A percentile compares a stretch with the other conserved stretches of the same genome.
Conservation (phyloP, 805 yeast species). For the Trichomonascus vanleenenianus region DNA sequence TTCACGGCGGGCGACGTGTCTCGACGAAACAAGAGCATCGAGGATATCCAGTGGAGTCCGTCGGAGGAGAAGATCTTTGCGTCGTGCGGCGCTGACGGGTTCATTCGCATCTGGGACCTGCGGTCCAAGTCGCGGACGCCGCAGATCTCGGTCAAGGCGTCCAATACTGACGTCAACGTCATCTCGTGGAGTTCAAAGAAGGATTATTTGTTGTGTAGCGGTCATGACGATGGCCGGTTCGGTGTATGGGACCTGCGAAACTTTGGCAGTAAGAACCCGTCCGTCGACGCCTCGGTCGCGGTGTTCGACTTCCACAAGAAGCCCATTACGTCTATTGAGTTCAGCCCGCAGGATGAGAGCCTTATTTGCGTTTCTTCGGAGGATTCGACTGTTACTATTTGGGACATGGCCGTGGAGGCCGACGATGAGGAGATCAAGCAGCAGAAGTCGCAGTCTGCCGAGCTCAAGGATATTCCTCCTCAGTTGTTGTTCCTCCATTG, state of each 20-base stretch:
- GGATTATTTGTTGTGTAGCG: conserved; percentile 82
- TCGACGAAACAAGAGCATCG: conserved; percentile 49
- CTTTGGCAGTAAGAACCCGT: conserved; percentile 21
- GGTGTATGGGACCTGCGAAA: conserved; percentile 92
- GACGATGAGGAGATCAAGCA: conserved; percentile 93
- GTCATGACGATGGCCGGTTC: conserved; percentile 97
- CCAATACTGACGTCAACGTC: conserved; percentile 82
- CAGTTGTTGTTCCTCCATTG: conserved; percentile 94
- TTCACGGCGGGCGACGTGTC: conserved; percentile 51
- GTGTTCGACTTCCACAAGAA: conserved; percentile 91
- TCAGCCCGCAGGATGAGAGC: conserved; percentile 93
- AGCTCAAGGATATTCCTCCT: conserved; percentile 85
- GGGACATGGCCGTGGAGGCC: conserved; percentile 98
- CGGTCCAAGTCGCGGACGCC: conserved; percentile 89
- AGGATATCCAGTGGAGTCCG: conserved; percentile 95
- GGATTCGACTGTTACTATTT: conserved; percentile 91
- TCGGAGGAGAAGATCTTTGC: conserved; percentile 91
- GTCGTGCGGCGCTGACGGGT: conserved; percentile 89
- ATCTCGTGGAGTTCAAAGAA: conserved; percentile 91
- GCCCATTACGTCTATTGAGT: conserved; percentile 86
- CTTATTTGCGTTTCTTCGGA: conserved; percentile 93
- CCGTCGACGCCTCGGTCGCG: conserved; percentile 76
- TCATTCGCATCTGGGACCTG: conserved; percentile 92
- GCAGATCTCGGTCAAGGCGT: conserved; percentile 75
- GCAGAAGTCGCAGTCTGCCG: conserved; percentile 67